Percentiles rank a stretch among this genome's conserved stretches.
phyloP scores from a whole-genome alignment of 78 protist genomes.

The Cavenderia fasciculata region DNA sequence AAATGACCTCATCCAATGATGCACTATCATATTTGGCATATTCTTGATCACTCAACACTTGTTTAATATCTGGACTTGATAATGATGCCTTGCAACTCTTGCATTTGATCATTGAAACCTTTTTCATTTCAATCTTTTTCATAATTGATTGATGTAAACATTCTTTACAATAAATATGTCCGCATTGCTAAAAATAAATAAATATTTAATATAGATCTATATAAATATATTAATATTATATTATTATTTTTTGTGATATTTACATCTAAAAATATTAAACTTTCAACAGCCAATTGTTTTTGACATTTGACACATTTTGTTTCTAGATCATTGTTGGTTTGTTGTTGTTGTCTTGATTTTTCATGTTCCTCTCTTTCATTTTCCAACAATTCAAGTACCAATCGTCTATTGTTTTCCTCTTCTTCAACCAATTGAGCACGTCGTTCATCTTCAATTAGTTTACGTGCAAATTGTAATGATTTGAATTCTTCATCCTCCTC shows the following conservation, averaged over 20 bases:
- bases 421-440: not conserved
- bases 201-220: not conserved
- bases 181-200: not conserved
- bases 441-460: not conserved
- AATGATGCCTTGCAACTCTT: conserved; percentile 6
- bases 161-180: conserved; percentile 60
- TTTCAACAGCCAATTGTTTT: not conserved
- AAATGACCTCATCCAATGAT: conserved; percentile 46
- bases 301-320: conserved; percentile 37
- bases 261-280: conserved; percentile 52
- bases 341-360: not conserved
- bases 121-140: conserved; percentile 21
- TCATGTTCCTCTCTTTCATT: not conserved
- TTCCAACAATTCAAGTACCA: conserved; percentile 12
- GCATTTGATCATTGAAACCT: conserved; percentile 51
- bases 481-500: conserved; percentile 13
- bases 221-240: not conserved
- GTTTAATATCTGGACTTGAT: conserved; percentile 27
- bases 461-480: not conserved
- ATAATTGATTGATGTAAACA: conserved; percentile 38
- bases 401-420: conserved; percentile 13
- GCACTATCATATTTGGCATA: conserved; percentile 27
- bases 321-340: not conserved
- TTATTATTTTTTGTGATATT: not conserved
- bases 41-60: conserved; percentile 42